These are phyloP conservation scores for Imleria badia DNA, from an alignment of 768 basidiomycete species.

Conservation along the genomic window DNA sequence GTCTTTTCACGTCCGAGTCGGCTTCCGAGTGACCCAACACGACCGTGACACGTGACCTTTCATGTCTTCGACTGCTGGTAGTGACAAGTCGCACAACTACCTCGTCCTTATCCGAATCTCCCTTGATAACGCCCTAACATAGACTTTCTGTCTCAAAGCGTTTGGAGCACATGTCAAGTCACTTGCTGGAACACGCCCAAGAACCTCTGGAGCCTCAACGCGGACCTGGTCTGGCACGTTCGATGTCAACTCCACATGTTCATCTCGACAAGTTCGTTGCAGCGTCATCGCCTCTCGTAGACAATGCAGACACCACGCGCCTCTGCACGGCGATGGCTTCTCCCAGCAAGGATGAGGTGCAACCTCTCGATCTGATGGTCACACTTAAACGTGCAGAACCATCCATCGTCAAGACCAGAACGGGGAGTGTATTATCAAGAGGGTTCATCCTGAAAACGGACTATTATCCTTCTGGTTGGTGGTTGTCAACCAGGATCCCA, in stretches of 20 bases:
- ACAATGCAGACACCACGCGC: conserved; percentile 6
- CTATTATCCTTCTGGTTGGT: conserved; percentile 72
- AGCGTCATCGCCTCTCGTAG: not conserved
- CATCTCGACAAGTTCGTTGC: conserved; percentile 6
- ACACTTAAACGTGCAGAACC: conserved; percentile 65
- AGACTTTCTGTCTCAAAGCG: not conserved
- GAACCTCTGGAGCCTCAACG: not conserved
- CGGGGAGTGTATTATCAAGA: conserved; percentile 79
- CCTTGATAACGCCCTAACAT: not conserved
- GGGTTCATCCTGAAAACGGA: conserved; percentile 97
- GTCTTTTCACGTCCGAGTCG: not conserved
- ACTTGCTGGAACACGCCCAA: not conserved
- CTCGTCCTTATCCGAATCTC: not conserved
- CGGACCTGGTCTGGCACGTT: not conserved
- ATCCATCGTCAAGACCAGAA: conserved; percentile 78
- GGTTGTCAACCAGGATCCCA: conserved; percentile 5
- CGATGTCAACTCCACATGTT: conserved; percentile 11
- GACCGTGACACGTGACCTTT: conserved; percentile 10
- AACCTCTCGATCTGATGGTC: conserved; percentile 58
- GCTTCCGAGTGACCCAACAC: no score
- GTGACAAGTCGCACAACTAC: not conserved
- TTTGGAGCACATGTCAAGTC: not conserved
- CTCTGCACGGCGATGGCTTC: not conserved
- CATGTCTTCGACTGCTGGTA: no score
- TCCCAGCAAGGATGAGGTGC: conserved; percentile 9